Evolutionary conservation across 2,329 filamentous ascomycete species (phyloP).

Genomic region (Moelleriella libera): DNA sequence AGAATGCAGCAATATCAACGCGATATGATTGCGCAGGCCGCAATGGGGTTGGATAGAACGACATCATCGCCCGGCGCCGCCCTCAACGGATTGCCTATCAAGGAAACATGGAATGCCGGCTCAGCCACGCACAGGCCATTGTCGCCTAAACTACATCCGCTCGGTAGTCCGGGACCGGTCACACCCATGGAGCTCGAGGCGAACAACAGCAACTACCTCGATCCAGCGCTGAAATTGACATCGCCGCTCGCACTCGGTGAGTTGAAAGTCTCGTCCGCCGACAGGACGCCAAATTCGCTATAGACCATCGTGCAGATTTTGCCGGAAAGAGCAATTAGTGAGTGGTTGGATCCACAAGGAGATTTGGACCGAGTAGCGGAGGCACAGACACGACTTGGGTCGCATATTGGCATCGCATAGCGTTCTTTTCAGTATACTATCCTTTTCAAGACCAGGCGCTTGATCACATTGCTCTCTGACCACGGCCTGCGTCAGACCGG

Average conservation of each 20-base stretch:
- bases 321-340: no score
- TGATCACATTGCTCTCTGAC: background rate
- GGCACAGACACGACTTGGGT: background rate
- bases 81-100: conserved; percentile 19
- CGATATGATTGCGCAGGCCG: conserved; percentile 46
- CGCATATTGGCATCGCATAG: background rate
- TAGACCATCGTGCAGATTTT: no score
- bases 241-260: background rate
- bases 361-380: background rate
- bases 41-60: conserved; percentile 23
- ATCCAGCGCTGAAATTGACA: conserved; percentile 3
- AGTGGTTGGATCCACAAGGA: background rate
- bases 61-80: conserved; percentile 13
- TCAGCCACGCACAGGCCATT: conserved; percentile 28
- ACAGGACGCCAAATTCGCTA: no score
- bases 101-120: conserved; percentile 23
- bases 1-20: conserved; percentile 44
- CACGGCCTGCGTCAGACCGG: background rate
- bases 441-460: background rate
- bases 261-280: background rate
- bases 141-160: conserved; percentile 34
- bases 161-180: conserved; percentile 45
- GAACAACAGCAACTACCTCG: conserved; percentile 22
- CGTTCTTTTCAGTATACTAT: background rate
- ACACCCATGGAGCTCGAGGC: conserved; percentile 44